Evolutionary conservation across 2,329 filamentous ascomycete species (phyloP), one percentile per base, ranked within the genome.

Genomic region (Epicoccum nigrum): DNA sequence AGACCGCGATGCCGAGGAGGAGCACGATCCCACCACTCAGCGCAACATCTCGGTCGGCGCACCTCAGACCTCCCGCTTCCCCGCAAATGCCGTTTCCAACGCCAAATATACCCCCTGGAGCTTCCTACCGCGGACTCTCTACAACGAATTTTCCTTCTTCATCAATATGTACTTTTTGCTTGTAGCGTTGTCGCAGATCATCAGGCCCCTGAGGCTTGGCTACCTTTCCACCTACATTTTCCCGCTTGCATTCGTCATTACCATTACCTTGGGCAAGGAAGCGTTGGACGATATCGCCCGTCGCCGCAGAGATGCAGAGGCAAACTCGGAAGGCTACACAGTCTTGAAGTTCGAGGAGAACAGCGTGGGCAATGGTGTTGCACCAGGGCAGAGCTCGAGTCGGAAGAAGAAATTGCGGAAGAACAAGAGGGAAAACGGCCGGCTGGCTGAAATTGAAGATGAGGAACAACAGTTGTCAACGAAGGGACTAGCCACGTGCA

Each of bases 121-220:
- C 44, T 99, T 99, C 74, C 82, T 99, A 12, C 95, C 95, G 2
- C 82, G 93, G 44, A 99, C 94, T 0, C 80, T 99, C 17, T 99
- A 97, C 76, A 97, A 97, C 76, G 94, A 99, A 71, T 99, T 99
- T 72, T 97, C 93, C 53, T 99, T 97, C 79, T 99, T 99, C 77
- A 96, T 99, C 81, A 99, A 99, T 81, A 90, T 97, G 80, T 99
- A 99, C 73, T 99, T 99, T 73, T 80, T 99, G 48, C 85, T 97
- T 20, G 94, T 99, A 41, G 95, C 94, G 6, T 76, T 97, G 41
- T 97, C 93, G 30, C 94, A 99, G 75, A 87, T 91, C 34, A 92
- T 99, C 66, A 92, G 92, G 4, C 84, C 89, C 17, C 77, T 99
- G 46, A 86, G 92, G 46, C 97, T 99, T 60, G 94, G 94, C 48